Evolutionary conservation across 352 stramenopile genomes (phyloP).

Genomic region (Elongisporangium anandrum): DNA sequence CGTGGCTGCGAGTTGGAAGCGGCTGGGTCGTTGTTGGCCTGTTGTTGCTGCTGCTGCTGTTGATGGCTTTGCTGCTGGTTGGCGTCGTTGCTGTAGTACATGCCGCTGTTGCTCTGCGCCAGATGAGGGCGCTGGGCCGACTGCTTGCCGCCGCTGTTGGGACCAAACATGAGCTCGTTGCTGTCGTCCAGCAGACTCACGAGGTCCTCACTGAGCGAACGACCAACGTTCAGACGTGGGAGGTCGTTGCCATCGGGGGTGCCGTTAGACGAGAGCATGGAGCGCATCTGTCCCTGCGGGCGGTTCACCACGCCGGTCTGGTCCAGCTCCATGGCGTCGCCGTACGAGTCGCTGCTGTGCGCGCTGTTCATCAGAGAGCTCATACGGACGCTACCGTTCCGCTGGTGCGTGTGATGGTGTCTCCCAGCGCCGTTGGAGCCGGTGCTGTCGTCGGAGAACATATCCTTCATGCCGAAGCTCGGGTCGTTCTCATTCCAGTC

Average conservation of each 20-base stretch:
- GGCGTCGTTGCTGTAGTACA: constrained; percentile 12
- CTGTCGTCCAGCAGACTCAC: constrained; percentile 66
- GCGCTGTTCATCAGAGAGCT: constrained; percentile 1
- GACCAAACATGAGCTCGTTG: constrained; percentile 25
- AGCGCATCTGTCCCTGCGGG: not conserved
- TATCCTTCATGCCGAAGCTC: constrained; percentile 65
- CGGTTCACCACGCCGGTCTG: not conserved
- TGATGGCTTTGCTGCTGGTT: constrained; percentile 22
- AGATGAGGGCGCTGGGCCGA: constrained; percentile 8
- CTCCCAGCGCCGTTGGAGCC: constrained; percentile 22
- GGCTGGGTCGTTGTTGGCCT: not conserved
- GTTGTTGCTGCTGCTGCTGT: constrained; percentile 10
- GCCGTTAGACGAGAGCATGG: constrained; percentile 1
- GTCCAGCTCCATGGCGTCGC: not conserved
- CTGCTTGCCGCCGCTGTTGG: constrained; percentile 14
- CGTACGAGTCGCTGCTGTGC: constrained; percentile 7
- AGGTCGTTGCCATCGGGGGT: constrained; percentile 2
- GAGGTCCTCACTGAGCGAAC: constrained; percentile 75
- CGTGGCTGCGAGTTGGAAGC: not conserved
- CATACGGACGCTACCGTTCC: not conserved
- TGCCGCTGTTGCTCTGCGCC: constrained; percentile 20
- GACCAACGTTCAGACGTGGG: constrained; percentile 34
- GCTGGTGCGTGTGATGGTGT: constrained; percentile 10
- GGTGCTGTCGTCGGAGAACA: constrained; percentile 41
- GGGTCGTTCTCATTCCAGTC: constrained; percentile 83